Percentiles rank a stretch among this genome's conserved stretches.
These are phyloP conservation scores for Globisporangium nagaii DNA, from an alignment of 352 stramenopile genomes.

Conservation along the genomic window DNA sequence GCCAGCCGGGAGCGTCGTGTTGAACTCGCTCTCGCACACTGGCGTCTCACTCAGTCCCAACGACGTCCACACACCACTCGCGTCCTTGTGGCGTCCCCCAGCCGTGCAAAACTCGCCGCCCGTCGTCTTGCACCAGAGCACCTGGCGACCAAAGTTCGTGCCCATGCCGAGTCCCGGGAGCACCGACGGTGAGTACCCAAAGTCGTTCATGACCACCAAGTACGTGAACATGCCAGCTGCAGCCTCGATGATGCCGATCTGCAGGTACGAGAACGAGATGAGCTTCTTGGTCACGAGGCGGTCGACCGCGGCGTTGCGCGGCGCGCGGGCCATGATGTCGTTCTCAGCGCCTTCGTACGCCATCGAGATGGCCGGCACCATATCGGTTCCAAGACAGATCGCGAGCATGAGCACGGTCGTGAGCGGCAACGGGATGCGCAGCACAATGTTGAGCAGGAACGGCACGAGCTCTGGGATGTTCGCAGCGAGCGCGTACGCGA, in stretches of 20 bases:
- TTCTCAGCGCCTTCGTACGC: conserved; percentile 86
- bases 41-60: conserved; percentile 16
- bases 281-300: conserved; percentile 88
- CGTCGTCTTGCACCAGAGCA: conserved; percentile 67
- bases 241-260: conserved; percentile 88
- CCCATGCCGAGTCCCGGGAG: conserved; percentile 47
- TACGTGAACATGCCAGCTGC: conserved; percentile 86
- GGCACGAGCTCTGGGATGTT: conserved; percentile 89
- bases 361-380: conserved; percentile 90
- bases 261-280: conserved; percentile 83
- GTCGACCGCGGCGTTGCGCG: conserved; percentile 76
- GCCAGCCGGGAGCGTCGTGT: conserved; percentile 18
- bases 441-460: conserved; percentile 82
- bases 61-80: conserved; percentile 10
- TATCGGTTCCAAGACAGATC: conserved; percentile 91
- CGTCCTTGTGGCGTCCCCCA: conserved; percentile 21
- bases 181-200: conserved; percentile 66
- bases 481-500: conserved; percentile 88
- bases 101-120: conserved; percentile 51
- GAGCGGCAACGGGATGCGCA: conserved; percentile 84
- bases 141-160: conserved; percentile 62
- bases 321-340: conserved; percentile 83
- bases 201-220: conserved; percentile 86
- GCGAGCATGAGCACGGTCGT: conserved; percentile 90
- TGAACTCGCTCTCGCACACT: conserved; percentile 20